phyloP scores from a whole-genome alignment of 768 basidiomycete genomes.

The Tricholoma saponaceum region DNA sequence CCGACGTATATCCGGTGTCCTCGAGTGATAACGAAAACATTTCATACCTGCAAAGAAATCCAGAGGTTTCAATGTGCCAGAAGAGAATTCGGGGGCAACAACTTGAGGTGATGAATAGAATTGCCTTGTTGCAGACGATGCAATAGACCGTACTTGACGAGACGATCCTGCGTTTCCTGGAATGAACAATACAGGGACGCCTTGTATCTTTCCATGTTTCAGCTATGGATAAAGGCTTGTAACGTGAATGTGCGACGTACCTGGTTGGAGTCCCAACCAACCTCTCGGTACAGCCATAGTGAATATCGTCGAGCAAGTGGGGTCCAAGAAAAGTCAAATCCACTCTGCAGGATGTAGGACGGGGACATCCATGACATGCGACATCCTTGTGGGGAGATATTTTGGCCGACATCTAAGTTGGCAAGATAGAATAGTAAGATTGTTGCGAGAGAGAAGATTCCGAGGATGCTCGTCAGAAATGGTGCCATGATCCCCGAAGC shows the following conservation, averaged over 20 bases:
- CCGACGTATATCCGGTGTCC: not conserved
- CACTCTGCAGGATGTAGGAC: constrained; percentile 71
- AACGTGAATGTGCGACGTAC: constrained; percentile 31
- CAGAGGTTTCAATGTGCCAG: constrained; percentile 47
- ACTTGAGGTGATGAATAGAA: constrained; percentile 62
- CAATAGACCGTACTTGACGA: constrained; percentile 91
- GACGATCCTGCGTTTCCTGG: constrained; percentile 97
- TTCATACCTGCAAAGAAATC: constrained; percentile 84
- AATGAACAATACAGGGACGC: constrained; percentile 90
- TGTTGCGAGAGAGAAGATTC: constrained; percentile 30
- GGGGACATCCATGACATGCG: constrained; percentile 97
- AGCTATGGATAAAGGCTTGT: not conserved
- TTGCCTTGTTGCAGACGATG: constrained; percentile 83
- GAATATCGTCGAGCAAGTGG: constrained; percentile 72
- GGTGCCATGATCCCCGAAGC: not conserved
- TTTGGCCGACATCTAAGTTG: constrained; percentile 37
- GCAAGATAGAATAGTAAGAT: constrained; percentile 39
- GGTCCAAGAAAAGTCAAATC: constrained; percentile 67
- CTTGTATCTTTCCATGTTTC: constrained; percentile 22
- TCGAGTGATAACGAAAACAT: not conserved
- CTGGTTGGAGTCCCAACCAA: constrained; percentile 71
- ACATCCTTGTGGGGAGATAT: constrained; percentile 85
- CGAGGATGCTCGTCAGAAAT: constrained; percentile 20
- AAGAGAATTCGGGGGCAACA: constrained; percentile 49
- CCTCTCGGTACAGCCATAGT: constrained; percentile 89